Evolutionary conservation across 1,139 yeast genomes (phyloP), one percentile per base, ranked within the genome.

Genomic region (Suhomyces bribrorum): DNA sequence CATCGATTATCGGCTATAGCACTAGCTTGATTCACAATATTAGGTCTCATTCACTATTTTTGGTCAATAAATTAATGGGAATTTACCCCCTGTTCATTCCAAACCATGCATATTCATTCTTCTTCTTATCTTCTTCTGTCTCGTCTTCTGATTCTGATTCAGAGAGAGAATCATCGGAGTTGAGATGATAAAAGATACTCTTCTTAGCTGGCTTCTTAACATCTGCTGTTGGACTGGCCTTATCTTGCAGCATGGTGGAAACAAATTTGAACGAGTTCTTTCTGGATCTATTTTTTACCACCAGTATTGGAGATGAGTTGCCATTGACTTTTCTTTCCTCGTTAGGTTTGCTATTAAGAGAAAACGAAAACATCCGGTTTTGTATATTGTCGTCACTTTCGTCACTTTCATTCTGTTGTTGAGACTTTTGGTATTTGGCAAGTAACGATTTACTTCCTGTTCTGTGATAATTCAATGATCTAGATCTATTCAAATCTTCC

Each of bases 171-270:
- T 55, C 53, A 29, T 51, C 57, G 5, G 54, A 54, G 31, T 65
- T 59, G 34, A 67, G 53, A 42, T 66, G 62, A 45, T 66, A 69
- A 46, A 69, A 69, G 31, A 68, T 59, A 11, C 66, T 57, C 40
- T 55, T 52, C 38, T 46, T 46, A 38, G 50, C 47, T 5, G 32
- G 32, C 18, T n/a, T 17, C 23, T 17, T 13, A 3, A 13, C 15
- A 3, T 22, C 20, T 32, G 14, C 9, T 12, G 26, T n/a, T 17
- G 25, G 24, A 11, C n/a, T 8, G 12, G 25, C 17, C 13, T 20
- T 29, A 8, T 36, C 39, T 3, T 17, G 32, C 7, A 53, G 39
- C 12, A 54, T 56, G 1, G 69, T 57, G 5, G 69, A 68, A 23
- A 60, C 55, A 41, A 64, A 65, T 46, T 62, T 64, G 37, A 66